Evolutionary conservation across 1,284 basidiomycete genomes (phyloP), one percentile per base, ranked within the genome.

Genomic region (Mrakiaceae sp.): DNA sequence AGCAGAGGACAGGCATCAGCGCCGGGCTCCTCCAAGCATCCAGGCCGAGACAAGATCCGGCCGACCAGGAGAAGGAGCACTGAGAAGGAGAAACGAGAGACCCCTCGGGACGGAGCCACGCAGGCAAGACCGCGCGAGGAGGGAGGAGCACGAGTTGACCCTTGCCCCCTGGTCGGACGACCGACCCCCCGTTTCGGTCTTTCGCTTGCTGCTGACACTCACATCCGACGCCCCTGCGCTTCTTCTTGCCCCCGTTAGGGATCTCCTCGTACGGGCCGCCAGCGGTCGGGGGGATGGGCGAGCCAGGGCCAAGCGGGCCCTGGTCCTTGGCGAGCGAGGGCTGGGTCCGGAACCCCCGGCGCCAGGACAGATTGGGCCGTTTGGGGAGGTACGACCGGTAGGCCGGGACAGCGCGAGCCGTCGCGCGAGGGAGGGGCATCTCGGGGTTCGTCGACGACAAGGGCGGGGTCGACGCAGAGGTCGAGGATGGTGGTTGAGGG

Each of bases 151-250:
- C 40, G 11, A 27, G 4, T 27, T 27, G 27, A 1, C 27, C 27
- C 27, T 27, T 27, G 27, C 27, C 27, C 27, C 27, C 27, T 27
- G 27, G 27, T 27, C 27, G 27, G 27, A 27, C 27, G 27, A 27
- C 27, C 27, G 27, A 27, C 27, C 27, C 27, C 27, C 27, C 27
- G 27, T 27, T 27, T 27, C 27, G 27, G 27, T 27, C 27, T 27
- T 27, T 27, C 27, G 27, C 27, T 27, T 27, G 27, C 27, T 5
- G 16, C 52, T 9, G 5, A 9, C 16, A 62, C 60, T 62, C 56
- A 61, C 64, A 66, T 14, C 64, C 59, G 44, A 66, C 57, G 3
- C 58, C 64, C n/a, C 64, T 48, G 14, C 64, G 42, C 57, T 62
- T 66, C 48, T 53, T 62, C 60, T 66, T 66, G 43, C 55, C 55